Percentiles rank a stretch among this genome's conserved stretches.
Evolutionary conservation across 257 asterid genomes (phyloP).

Genomic region (Nicotiana knightiana): DNA sequence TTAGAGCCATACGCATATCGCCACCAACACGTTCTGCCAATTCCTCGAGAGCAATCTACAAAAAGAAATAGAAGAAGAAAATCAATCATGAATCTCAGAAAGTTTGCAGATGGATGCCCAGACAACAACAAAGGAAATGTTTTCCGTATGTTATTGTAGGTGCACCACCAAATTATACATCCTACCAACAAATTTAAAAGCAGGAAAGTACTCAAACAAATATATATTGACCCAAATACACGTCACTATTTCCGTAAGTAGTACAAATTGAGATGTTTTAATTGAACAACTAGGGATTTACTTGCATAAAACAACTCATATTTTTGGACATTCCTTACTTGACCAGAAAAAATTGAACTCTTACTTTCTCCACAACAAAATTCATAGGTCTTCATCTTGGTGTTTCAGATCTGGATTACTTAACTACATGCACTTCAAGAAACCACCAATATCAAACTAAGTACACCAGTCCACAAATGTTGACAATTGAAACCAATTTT

Average conservation of each 20-base stretch:
- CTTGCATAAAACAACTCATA: neutral
- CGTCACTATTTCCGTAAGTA: neutral
- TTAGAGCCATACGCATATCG: constrained; percentile 94
- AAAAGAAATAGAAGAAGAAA: constrained; percentile 3
- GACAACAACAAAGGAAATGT: neutral
- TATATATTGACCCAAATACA: neutral
- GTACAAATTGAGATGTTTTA: neutral
- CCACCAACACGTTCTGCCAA: constrained; percentile 90
- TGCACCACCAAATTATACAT: neutral
- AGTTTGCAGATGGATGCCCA: neutral
- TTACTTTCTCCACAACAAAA: neutral
- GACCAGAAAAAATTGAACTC: neutral
- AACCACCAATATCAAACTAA: neutral
- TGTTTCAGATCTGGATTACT: constrained; percentile 1
- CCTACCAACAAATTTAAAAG: neutral
- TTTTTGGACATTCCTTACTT: neutral
- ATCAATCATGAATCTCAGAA: neutral
- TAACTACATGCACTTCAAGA: neutral
- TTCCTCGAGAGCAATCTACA: constrained; percentile 91
- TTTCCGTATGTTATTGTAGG: neutral
- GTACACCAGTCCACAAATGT: neutral
- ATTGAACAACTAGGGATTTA: neutral
- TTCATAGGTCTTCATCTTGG: neutral
- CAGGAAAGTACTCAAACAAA: neutral
- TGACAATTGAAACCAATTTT: neutral